Evolutionary conservation across 345 rosid genomes (phyloP), one percentile per base, ranked within the genome.

Genomic region (Populus tremula): DNA sequence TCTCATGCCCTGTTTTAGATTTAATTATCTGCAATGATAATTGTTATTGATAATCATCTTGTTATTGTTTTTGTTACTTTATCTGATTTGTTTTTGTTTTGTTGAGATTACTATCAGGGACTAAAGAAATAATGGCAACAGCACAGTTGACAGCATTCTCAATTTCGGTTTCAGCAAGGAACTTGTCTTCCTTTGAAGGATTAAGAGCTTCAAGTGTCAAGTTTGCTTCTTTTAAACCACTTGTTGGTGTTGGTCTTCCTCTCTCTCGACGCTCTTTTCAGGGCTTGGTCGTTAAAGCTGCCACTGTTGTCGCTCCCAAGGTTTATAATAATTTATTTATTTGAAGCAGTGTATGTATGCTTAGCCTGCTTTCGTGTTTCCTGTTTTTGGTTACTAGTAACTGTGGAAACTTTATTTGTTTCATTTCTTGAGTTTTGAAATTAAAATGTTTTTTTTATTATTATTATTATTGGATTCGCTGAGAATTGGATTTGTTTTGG

Each of bases 271-370:
- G 89, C 76, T 81, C 87, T 17, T 82, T 88, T 67, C 87, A 83
- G 20, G 66, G 85, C 31, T 84, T 93, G 73, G 91, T 93, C 74
- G 93, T 93, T 14, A 89, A 82, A 83, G 98, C 99, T 70, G 97
- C 98, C 67, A 78, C 95, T 14, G 88, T 85, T 2, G 97, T 96
- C n/a, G 97, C 98, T 68, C 97, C 99, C 20, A 96, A 93, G 97
- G 99, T 96, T 66, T 50, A 41, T 21, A 59, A 21, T 23, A 59
- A n/a, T 41, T 41, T 17, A 8, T 65, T 66, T 66, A 16, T 56
- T 64, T 64, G 9, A 54, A 54, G 61, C 21, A 8, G 29, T n/a
- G 63, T n/a, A 59, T 59, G 14, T 59, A 59, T 56, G 63, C 63
- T n/a, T 56, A 56, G 27, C n/a, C 27, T 56, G 63, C 63, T 56